Conservation (phyloP, 2,329 filamentous ascomycete species). For the Helminthosporium solani region DNA sequence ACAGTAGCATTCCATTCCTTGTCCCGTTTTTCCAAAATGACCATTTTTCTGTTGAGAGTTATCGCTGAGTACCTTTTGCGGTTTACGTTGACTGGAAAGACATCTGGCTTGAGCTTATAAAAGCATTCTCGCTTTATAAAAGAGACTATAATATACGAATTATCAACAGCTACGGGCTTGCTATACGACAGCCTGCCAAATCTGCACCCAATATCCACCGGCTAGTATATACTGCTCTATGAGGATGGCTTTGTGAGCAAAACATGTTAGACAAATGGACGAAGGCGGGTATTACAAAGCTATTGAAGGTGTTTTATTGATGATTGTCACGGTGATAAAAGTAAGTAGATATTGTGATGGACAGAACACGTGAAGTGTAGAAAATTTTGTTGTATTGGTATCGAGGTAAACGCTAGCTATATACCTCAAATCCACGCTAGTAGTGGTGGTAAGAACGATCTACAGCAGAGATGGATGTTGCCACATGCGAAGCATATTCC, state of each 20-base stretch:
- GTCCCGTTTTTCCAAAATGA: not conserved
- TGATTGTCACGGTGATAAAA: conserved; percentile 15
- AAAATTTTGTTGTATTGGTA: too few species aligned
- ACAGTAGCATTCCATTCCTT: conserved; percentile 8
- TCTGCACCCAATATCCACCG: conserved; percentile 14
- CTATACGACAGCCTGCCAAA: conserved; percentile 12
- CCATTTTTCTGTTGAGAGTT: not conserved
- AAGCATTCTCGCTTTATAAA: conserved; percentile 8
- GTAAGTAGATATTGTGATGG: too few species aligned
- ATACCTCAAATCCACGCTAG: too few species aligned
- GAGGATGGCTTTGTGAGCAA: conserved; percentile 9
- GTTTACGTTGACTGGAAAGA: conserved; percentile 38
- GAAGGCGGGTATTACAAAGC: conserved; percentile 6
- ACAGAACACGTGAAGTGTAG: too few species aligned
- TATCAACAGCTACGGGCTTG: conserved; percentile 15
- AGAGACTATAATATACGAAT: conserved; percentile 14
- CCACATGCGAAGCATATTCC: conserved; percentile 18
- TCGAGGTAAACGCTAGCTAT: too few species aligned
- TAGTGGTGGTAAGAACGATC: too few species aligned
- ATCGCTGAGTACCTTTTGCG: conserved; percentile 37
- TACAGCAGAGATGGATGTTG: conserved; percentile 20
- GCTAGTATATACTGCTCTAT: conserved; percentile 13
- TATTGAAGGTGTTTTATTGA: conserved; percentile 19
- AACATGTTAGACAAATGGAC: conserved; percentile 7
- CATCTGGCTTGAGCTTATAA: conserved; percentile 17